Evolutionary conservation across 2,329 filamentous ascomycete genomes (phyloP).

Genomic region (Neoarthrinium moseri): DNA sequence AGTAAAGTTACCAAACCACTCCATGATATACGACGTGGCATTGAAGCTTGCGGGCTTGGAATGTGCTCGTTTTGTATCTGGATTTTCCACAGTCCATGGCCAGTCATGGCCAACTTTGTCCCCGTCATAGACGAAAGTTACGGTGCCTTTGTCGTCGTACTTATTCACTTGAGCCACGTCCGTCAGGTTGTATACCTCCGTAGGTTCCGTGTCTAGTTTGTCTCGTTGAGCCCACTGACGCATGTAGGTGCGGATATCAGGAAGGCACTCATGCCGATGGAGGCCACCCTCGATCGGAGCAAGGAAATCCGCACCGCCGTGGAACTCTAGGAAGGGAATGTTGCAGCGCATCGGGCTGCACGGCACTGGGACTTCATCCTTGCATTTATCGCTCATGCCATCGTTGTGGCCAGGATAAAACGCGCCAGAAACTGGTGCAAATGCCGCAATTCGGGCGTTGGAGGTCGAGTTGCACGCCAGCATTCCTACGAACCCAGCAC

Average conservation of each 20-base stretch:
- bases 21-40: slow-evolving; percentile 3
- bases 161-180: neutral
- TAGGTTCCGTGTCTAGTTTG: neutral
- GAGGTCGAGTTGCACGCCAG: slow-evolving; percentile 36
- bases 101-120: slow-evolving; percentile 8
- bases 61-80: neutral
- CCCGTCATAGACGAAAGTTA: slow-evolving; percentile 6
- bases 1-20: slow-evolving; percentile 4
- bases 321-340: slow-evolving; percentile 41
- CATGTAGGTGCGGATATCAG: slow-evolving; percentile 19
- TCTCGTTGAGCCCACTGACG: slow-evolving; percentile 18
- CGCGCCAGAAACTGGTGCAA: slow-evolving; percentile 46
- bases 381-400: slow-evolving; percentile 9
- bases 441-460: slow-evolving; percentile 44
- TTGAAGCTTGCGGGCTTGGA: slow-evolving; percentile 3
- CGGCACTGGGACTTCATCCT: neutral
- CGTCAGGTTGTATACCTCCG: neutral
- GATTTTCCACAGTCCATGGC: slow-evolving; percentile 7
- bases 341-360: slow-evolving; percentile 25
- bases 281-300: slow-evolving; percentile 37
- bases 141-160: slow-evolving; percentile 5
- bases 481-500: slow-evolving; percentile 46
- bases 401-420: slow-evolving; percentile 35
- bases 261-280: slow-evolving; percentile 16
- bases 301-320: slow-evolving; percentile 37